phyloP scores from a whole-genome alignment of 2,329 filamentous ascomycete species.

The Stagonosporopsis chrysanthemi region DNA sequence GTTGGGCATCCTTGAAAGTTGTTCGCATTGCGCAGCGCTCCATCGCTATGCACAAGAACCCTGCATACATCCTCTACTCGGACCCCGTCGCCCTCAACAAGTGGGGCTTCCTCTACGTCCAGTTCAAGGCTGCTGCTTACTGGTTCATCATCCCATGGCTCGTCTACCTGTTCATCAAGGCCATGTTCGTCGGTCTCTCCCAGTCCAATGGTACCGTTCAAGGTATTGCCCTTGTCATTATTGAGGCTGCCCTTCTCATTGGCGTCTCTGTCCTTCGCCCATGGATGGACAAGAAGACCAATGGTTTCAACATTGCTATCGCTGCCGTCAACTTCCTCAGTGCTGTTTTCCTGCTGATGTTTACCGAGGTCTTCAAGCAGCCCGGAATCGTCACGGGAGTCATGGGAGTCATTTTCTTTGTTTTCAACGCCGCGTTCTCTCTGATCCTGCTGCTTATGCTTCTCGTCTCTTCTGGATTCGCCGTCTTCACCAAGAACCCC shows the following conservation, averaged over 20 bases:
- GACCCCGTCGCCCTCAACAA: conserved; percentile 95
- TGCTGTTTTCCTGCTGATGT: conserved; percentile 86
- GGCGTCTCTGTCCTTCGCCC: conserved; percentile 81
- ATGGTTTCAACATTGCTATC: conserved; percentile 94
- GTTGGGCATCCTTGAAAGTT: conserved; percentile 89
- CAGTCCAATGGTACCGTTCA: conserved; percentile 76
- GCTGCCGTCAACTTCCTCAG: conserved; percentile 90
- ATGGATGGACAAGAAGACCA: conserved; percentile 99
- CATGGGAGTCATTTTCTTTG: conserved; percentile 87
- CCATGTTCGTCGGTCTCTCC: conserved; percentile 83
- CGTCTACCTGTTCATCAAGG: conserved; percentile 82
- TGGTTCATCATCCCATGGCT: conserved; percentile 89
- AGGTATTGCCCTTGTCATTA: conserved; percentile 80
- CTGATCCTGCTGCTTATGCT: conserved; percentile 84
- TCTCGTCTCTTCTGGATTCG: conserved; percentile 76
- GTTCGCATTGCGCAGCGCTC: conserved; percentile 88
- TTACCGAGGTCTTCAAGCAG: conserved; percentile 84
- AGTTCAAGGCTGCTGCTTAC: conserved; percentile 94
- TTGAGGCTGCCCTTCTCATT: conserved; percentile 82
- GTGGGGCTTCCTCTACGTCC: conserved; percentile 97
- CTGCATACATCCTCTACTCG: conserved; percentile 95
- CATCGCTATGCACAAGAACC: conserved; percentile 91
- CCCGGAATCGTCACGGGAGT: conserved; percentile 84
- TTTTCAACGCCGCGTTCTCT: conserved; percentile 84
- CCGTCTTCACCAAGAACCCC: conserved; percentile 89